phyloP scores from a whole-genome alignment of 805 yeast species.

The Zygotorulaspora chibaensis region DNA sequence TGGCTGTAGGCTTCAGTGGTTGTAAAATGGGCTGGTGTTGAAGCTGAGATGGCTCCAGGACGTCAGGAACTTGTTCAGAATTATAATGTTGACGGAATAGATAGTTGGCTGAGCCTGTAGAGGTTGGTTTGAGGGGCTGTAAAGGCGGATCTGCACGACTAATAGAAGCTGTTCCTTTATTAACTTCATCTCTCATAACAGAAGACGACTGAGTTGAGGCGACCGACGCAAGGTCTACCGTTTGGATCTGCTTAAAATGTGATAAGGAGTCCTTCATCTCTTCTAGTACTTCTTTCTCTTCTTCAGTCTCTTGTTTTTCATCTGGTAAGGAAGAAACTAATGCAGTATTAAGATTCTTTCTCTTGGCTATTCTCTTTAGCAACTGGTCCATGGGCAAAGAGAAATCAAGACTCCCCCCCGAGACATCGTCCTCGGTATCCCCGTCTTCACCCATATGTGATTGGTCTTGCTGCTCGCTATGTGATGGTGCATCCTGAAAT shows the following conservation, averaged over 20 bases:
- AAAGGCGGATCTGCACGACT: constrained; percentile 19
- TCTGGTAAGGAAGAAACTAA: constrained; percentile 32
- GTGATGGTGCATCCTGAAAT: constrained; percentile 30
- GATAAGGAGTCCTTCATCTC: constrained; percentile 73
- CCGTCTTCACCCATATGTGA: constrained; percentile 19
- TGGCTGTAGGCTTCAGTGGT: constrained; percentile 38
- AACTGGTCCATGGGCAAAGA: constrained; percentile 77
- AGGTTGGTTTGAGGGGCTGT: constrained; percentile 34
- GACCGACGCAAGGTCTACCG: constrained; percentile 55
- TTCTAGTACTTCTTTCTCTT: constrained; percentile 65
- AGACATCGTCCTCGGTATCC: constrained; percentile 16
- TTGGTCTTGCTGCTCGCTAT: constrained; percentile 6
- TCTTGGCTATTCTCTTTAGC: constrained; percentile 41
- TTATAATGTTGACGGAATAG: constrained; percentile 26
- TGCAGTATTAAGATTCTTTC: constrained; percentile 22
- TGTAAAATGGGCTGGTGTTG: constrained; percentile 8
- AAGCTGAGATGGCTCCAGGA: not conserved
- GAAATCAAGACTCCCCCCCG: constrained; percentile 44
- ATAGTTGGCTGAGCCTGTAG: constrained; percentile 35
- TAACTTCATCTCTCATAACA: not conserved
- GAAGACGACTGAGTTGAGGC: constrained; percentile 9
- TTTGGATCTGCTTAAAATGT: constrained; percentile 66
- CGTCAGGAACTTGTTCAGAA: constrained; percentile 1
- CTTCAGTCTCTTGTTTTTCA: constrained; percentile 43
- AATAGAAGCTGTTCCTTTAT: too few relatives aligned